Conservation (phyloP, 192 early-diverging fungal species). For the Ramicandelaber brevisporus region DNA sequence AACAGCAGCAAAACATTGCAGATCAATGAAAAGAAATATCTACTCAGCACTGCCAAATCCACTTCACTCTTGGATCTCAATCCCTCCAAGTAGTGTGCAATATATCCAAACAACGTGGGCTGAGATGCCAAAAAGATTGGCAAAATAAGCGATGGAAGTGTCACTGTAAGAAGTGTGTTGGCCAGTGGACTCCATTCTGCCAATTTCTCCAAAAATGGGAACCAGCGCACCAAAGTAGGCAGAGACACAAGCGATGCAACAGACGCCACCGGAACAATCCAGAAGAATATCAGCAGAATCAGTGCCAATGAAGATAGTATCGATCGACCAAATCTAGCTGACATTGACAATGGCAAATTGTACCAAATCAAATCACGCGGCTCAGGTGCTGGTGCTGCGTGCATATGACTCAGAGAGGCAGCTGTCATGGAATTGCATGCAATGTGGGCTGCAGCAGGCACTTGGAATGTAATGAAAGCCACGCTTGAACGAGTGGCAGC, state of each 20-base stretch:
- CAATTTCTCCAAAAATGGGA: constrained; percentile 24
- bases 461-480: constrained; percentile 58
- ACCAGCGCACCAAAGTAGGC: constrained; percentile 23
- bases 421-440: constrained; percentile 35
- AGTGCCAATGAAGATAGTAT: constrained; percentile 24
- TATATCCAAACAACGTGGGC: constrained; percentile 35
- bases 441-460: constrained; percentile 39
- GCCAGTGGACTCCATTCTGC: constrained; percentile 21
- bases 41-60: constrained; percentile 24
- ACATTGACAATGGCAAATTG: constrained; percentile 32
- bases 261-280: constrained; percentile 39
- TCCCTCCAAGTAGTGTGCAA: constrained; percentile 12
- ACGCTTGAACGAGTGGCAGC: constrained; percentile 17
- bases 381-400: constrained; percentile 35
- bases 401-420: constrained; percentile 33
- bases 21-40: constrained; percentile 49
- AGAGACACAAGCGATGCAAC: constrained; percentile 38
- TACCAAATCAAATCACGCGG: constrained; percentile 54
- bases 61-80: constrained; percentile 13
- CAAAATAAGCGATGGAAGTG: constrained; percentile 47
- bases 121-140: constrained; percentile 36
- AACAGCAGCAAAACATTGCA: constrained; percentile 53
- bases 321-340: constrained; percentile 23
- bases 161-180: constrained; percentile 31
- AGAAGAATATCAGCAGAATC: constrained; percentile 43